These are phyloP conservation scores for Akanthomyces uredinophilus DNA, from an alignment of 2,329 filamentous ascomycete genomes.

Conservation along the genomic window DNA sequence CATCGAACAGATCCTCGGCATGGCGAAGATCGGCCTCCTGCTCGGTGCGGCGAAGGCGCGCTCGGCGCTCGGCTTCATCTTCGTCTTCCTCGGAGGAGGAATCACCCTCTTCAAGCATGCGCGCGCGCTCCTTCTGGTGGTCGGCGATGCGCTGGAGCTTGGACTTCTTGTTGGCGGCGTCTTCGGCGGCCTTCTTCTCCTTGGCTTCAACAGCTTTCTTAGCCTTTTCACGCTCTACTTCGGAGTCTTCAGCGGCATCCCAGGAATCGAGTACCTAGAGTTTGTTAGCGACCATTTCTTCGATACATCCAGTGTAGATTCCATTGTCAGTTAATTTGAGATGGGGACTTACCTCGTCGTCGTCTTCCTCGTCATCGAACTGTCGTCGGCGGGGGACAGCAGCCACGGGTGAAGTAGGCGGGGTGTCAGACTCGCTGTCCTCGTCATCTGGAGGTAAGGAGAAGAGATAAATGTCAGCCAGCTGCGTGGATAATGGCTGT, in stretches of 20 bases:
- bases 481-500: slow-evolving; percentile 6
- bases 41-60: slow-evolving; percentile 72
- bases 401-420: slow-evolving; percentile 29
- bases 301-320: neutral
- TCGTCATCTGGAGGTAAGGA: slow-evolving; percentile 31
- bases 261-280: slow-evolving; percentile 84
- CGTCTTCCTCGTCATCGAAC: slow-evolving; percentile 91
- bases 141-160: slow-evolving; percentile 84
- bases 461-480: slow-evolving; percentile 20
- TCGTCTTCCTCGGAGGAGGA: slow-evolving; percentile 61
- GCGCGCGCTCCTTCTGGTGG: slow-evolving; percentile 57
- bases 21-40: slow-evolving; percentile 84
- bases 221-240: slow-evolving; percentile 92
- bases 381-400: slow-evolving; percentile 45
- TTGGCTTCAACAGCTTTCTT: slow-evolving; percentile 82
- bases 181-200: slow-evolving; percentile 82
- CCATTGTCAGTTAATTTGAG: neutral
- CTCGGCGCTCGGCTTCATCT: slow-evolving; percentile 65
- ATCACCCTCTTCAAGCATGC: slow-evolving; percentile 44
- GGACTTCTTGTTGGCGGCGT: slow-evolving; percentile 84
- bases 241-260: slow-evolving; percentile 95
- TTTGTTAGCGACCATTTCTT: slow-evolving; percentile 6
- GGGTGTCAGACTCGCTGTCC: slow-evolving; percentile 33
- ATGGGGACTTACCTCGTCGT: slow-evolving; percentile 61
- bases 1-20: slow-evolving; percentile 85